phyloP scores from a whole-genome alignment of 371 early-diverging fungal genomes.

The Syncephalastrum contaminatum region DNA sequence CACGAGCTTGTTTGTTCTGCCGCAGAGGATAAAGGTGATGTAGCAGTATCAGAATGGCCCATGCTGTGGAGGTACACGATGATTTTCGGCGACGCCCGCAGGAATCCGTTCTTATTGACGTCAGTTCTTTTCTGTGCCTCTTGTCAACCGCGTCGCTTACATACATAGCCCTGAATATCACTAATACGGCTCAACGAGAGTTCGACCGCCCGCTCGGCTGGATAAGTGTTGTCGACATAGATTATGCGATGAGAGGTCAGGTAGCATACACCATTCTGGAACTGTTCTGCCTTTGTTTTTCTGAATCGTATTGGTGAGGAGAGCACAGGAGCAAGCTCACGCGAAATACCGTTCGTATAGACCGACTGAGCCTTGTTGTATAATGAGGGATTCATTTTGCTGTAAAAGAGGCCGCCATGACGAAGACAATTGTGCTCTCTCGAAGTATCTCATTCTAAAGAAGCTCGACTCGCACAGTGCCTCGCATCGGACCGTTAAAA shows the following conservation, averaged over 20 bases:
- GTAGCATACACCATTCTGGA: slow-evolving; percentile 76
- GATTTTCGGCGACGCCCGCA: slow-evolving; percentile 68
- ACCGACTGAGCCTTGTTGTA: slow-evolving; percentile 66
- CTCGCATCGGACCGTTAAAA: too few relatives aligned
- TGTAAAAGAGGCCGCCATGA: slow-evolving; percentile 58
- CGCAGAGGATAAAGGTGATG: slow-evolving; percentile 10
- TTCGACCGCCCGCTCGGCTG: slow-evolving; percentile 57
- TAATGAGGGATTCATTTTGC: slow-evolving; percentile 53
- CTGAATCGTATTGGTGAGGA: slow-evolving; percentile 15
- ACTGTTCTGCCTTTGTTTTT: slow-evolving; percentile 54
- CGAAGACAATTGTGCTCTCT: slow-evolving; percentile 52
- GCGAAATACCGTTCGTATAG: slow-evolving; percentile 64
- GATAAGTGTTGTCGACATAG: slow-evolving; percentile 68
- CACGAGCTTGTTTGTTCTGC: slow-evolving; percentile 38
- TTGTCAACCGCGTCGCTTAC: slow-evolving; percentile 3
- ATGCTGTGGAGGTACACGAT: slow-evolving; percentile 45
- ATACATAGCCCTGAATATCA: slow-evolving; percentile 58
- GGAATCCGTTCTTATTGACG: slow-evolving; percentile 47
- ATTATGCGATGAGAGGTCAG: slow-evolving; percentile 76
- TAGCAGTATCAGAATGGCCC: slow-evolving; percentile 4
- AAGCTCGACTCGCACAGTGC: neutral
- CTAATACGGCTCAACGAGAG: slow-evolving; percentile 50
- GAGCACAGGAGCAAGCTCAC: slow-evolving; percentile 3
- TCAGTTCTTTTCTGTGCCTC: neutral
- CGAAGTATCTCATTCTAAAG: slow-evolving; percentile 53